Evolutionary conservation across 371 early-diverging fungal genomes (phyloP).

Genomic region (Sanchytrium tribonematis): DNA sequence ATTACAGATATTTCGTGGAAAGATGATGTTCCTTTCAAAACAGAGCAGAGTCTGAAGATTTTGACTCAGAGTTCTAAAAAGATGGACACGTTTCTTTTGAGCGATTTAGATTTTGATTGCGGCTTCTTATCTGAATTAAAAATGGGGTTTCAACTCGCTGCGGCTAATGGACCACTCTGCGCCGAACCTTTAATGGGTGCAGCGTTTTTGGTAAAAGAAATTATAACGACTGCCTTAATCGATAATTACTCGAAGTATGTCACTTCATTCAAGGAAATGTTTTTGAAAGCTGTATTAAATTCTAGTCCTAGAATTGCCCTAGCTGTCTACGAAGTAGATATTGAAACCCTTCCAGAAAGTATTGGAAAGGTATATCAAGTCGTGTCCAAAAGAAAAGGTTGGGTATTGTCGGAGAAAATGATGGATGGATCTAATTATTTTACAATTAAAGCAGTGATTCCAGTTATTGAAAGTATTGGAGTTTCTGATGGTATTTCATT

Average conservation of each 20-base stretch:
- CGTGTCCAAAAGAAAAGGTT: constrained; percentile 52
- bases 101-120: not conserved
- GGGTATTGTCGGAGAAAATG: constrained; percentile 65
- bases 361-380: constrained; percentile 86
- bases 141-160: constrained; percentile 84
- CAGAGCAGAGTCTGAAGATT: no score
- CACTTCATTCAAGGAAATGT: not conserved
- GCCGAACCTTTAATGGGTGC: constrained; percentile 72
- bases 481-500: constrained; percentile 53
- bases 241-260: not conserved
- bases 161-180: constrained; percentile 66
- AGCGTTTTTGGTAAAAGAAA: constrained; percentile 46
- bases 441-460: constrained; percentile 60
- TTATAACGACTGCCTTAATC: constrained; percentile 8
- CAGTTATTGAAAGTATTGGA: constrained; percentile 94
- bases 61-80: not conserved
- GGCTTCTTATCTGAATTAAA: constrained; percentile 37
- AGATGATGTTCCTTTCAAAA: not conserved
- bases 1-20: not conserved
- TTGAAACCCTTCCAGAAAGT: constrained; percentile 17
- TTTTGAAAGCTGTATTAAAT: not conserved
- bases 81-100: not conserved
- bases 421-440: constrained; percentile 71
- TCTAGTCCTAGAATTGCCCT: not conserved
- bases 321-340: not conserved